Base-by-base conservation (phyloP, 805 yeast genomes). In the Saturnispora mendoncae region DNA sequence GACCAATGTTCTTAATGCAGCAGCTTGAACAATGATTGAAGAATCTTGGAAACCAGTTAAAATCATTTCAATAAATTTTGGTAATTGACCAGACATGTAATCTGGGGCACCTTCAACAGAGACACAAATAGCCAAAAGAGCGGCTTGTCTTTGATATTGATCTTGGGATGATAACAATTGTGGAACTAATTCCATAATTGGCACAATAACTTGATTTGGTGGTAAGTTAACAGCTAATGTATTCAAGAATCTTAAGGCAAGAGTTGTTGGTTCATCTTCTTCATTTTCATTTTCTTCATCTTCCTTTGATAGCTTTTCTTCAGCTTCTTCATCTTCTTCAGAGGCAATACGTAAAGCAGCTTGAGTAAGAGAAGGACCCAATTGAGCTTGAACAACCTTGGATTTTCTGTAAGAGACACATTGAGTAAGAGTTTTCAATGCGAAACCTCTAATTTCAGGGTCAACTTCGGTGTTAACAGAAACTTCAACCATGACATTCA, bases 31-130 rank as follows among this genome's bases (percentile, higher is more conserved):
- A 38, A 80, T 62, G 36, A 80, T 67, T 52, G 83, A 80, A 14
- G 73, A 49, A 60, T 86, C 95, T 56, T 79, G 78, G 55, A 92
- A 71, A 51, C 96, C 96, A 39, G 71, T 64, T 40, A 84, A 71
- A 36, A 90, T 65, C 44, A 78, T 73, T 39, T 86, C 85, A 41
- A 87, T 72, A 47, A 92, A 66, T 55, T 78, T 79, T 45, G 74
- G 73, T 46, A 88, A 65, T 57, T 87, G 90, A 36, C 81, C 71
- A 36, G 87, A 74, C 54, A 84, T 73, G 62, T 72, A 90, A 57
- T 92, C 99, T 47, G 97, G 97, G 32, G 97, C 90, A 59, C 97
- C 98, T 48, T 83, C 75, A 35, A 84, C 84, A 39, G 90, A 78
- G 43, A 78, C 84, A 53, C 94, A 86, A 48, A 92, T 67, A 26